A percentile compares a stretch with the other conserved stretches of the same genome.
Conservation (phyloP, 2,329 filamentous ascomycete genomes). For the Alternaria sp. region DNA sequence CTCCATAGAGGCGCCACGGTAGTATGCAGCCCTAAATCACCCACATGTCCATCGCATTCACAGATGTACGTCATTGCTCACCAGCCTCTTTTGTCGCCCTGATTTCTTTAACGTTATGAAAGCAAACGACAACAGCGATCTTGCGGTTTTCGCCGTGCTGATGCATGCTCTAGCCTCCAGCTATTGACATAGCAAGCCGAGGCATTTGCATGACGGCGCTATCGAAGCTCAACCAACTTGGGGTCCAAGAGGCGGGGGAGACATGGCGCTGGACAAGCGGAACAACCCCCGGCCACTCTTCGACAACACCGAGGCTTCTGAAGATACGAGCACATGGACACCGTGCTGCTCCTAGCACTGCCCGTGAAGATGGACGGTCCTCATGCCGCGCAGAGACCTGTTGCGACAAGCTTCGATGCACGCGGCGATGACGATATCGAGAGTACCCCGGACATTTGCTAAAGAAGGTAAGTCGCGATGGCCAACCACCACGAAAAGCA, state of each 20-base stretch:
- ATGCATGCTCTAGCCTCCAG: neutral
- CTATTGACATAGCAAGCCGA: neutral
- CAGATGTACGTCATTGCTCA: conserved; percentile 2
- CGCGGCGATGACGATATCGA: neutral
- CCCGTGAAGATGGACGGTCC: neutral
- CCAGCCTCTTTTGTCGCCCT: neutral
- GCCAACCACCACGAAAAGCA: neutral
- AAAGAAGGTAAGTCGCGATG: neutral
- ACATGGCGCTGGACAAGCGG: neutral
- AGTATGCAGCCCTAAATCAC: neutral
- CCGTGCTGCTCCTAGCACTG: conserved; percentile 4
- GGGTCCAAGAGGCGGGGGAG: conserved; percentile 3
- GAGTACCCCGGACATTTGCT: neutral
- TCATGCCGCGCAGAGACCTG: neutral
- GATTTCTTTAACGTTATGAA: neutral
- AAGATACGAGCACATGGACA: conserved; percentile 11
- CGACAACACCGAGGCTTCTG: neutral
- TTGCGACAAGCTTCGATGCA: neutral
- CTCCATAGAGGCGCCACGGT: conserved; percentile 2
- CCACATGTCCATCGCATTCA: neutral
- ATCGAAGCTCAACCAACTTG: neutral
- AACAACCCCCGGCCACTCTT: neutral
- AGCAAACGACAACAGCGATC: neutral
- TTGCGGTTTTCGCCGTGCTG: neutral
- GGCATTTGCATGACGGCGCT: conserved; percentile 1